Evolutionary conservation across 805 yeast species (phyloP).

Genomic region (Kuraishia capsulata): DNA sequence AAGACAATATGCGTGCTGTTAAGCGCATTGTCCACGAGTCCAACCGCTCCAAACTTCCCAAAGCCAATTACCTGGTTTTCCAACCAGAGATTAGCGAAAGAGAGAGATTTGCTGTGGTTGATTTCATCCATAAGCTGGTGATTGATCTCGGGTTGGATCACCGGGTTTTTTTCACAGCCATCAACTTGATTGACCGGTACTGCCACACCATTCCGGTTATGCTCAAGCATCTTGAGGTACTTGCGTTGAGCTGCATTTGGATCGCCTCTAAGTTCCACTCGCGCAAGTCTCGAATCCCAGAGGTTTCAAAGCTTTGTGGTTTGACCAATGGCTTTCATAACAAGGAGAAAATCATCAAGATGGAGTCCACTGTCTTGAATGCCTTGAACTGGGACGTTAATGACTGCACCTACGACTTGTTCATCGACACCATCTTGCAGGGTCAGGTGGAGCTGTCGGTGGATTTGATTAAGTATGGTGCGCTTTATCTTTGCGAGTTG

Average conservation of each 20-base stretch:
- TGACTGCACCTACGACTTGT: slow-evolving; percentile 53
- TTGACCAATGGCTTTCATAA: slow-evolving; percentile 53
- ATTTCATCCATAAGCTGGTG: neutral
- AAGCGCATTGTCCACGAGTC: neutral
- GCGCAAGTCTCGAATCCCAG: slow-evolving; percentile 49
- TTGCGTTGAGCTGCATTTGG: slow-evolving; percentile 37
- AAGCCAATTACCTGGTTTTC: neutral
- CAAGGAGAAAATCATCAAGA: slow-evolving; percentile 47
- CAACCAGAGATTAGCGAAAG: neutral
- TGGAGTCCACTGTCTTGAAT: slow-evolving; percentile 61
- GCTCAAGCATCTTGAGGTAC: slow-evolving; percentile 15
- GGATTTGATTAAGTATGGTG: slow-evolving; percentile 39
- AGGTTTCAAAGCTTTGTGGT: slow-evolving; percentile 39
- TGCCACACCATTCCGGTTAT: slow-evolving; percentile 6
- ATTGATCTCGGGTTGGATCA: neutral
- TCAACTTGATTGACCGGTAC: slow-evolving; percentile 29
- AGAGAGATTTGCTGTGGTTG: neutral
- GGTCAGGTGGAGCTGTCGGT: slow-evolving; percentile 13
- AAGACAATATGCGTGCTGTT: neutral
- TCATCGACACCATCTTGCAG: slow-evolving; percentile 45
- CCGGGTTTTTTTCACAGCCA: slow-evolving; percentile 22
- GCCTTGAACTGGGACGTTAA: slow-evolving; percentile 58
- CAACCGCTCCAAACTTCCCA: neutral
- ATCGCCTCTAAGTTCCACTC: slow-evolving; percentile 35
- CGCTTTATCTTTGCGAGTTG: slow-evolving; percentile 58